These are phyloP conservation scores for Cercospora janseana DNA, from an alignment of 2,329 filamentous ascomycete genomes.

Conservation along the genomic window DNA sequence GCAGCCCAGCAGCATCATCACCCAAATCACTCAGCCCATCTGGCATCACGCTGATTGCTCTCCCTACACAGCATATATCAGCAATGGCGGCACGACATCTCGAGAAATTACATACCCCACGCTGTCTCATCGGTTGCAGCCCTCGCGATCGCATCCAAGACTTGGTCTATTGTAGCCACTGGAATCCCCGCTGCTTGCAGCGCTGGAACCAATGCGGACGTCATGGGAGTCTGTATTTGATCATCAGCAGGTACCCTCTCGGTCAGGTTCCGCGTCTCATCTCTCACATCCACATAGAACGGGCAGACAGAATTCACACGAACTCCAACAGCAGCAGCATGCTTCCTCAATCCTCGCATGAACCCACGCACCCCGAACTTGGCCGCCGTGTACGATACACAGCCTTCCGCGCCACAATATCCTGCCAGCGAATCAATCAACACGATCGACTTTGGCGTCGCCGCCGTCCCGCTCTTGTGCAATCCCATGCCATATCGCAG, in stretches of 20 bases:
- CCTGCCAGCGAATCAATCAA: slow-evolving; percentile 4
- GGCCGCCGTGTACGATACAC: slow-evolving; percentile 3
- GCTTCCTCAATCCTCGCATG: slow-evolving; percentile 6
- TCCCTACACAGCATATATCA: background rate
- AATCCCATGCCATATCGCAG: slow-evolving; percentile 6
- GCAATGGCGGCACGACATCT: background rate
- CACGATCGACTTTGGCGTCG: slow-evolving; percentile 3
- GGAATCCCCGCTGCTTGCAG: background rate
- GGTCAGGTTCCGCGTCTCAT: background rate
- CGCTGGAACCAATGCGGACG: background rate
- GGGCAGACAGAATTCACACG: slow-evolving; percentile 10
- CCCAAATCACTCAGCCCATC: slow-evolving; percentile 7
- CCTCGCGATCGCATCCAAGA: slow-evolving; percentile 5
- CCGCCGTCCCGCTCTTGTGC: slow-evolving; percentile 4
- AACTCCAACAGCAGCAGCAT: slow-evolving; percentile 4
- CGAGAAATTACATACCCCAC: background rate
- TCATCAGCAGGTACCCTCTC: background rate
- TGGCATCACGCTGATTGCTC: slow-evolving; percentile 9
- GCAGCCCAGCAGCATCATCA: slow-evolving; percentile 4
- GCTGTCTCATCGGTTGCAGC: slow-evolving; percentile 6
- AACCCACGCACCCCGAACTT: slow-evolving; percentile 8
- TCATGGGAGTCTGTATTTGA: slow-evolving; percentile 5
- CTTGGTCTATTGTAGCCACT: slow-evolving; percentile 1
- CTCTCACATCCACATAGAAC: slow-evolving; percentile 8
- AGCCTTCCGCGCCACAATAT: slow-evolving; percentile 4